Evolutionary conservation across 495 filamentous ascomycete species (phyloP), one percentile per base, ranked within the genome.

Genomic region (Xylaria castorea): DNA sequence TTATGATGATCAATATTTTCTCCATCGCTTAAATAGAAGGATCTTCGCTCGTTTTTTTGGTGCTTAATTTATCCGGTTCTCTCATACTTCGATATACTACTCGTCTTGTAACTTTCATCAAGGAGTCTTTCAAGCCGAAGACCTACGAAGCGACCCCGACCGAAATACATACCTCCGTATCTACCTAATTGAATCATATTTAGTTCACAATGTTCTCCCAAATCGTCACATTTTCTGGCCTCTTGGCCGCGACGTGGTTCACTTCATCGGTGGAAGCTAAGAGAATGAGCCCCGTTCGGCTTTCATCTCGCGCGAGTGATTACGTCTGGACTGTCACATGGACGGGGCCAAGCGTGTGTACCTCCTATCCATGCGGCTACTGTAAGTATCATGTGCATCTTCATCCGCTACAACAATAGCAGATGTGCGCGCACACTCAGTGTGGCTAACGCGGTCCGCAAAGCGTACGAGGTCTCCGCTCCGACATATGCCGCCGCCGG

Each of bases 281-380:
- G n/a, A 62, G 6, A 57, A 30, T 30, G 16, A n/a, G 9, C 18
- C 22, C 67, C 6, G n/a, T 62, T 30, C 36, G 67, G 55, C 18
- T 64, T 36, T 48, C 58, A 20, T 1, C 46, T 42, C 69, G 57
- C 34, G 46, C 69, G 12, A 27, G 32, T 16, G 46, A 51, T 27
- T 71, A 71, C n/a, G 25, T 32, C 46, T 71, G 69, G 69, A 65
- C 61, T 25, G 36, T 71, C 38, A 40, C 42, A 34, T 71, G 69
- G 69, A 71, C 69, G 1, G 69, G 60, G 27, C 48, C 69, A 27
- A 46, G 8, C 0, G 30, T 9, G 32, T 71, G 69, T 22, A 60
- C 46, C 22, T 53, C 58, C 4, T 71, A 44, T 44, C 69, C 69
- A 22, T 71, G 69, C 32, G 18, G 38, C 8, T 71, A 63, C 46